Percentiles rank a stretch among this genome's conserved stretches.
phyloP scores from a whole-genome alignment of 768 basidiomycete genomes.

The Suillus luteus region DNA sequence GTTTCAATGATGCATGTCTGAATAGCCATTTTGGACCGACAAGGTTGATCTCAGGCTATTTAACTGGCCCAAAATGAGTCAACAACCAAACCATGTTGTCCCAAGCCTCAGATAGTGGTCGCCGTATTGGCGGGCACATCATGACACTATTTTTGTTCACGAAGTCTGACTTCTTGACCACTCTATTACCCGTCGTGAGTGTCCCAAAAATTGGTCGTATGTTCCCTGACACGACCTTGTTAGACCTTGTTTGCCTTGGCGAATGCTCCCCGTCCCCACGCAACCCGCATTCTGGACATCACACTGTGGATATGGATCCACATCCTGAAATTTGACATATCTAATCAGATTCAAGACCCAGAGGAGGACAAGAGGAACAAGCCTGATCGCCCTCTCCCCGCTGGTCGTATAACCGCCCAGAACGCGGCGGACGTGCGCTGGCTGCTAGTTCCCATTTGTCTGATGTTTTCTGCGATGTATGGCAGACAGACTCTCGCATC shows the following conservation, averaged over 20 bases:
- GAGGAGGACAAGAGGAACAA: slow-evolving; percentile 41
- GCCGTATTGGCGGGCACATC: slow-evolving; percentile 15
- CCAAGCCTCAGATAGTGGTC: slow-evolving; percentile 1
- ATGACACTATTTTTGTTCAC: slow-evolving; percentile 13
- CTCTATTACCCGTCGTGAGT: slow-evolving; percentile 13
- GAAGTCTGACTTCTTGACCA: slow-evolving; percentile 13
- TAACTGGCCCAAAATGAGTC: neutral
- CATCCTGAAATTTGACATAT: slow-evolving; percentile 38
- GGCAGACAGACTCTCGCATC: slow-evolving; percentile 27
- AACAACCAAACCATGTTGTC: slow-evolving; percentile 1
- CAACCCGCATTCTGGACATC: slow-evolving; percentile 19
- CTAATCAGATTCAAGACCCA: slow-evolving; percentile 37
- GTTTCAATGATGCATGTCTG: neutral
- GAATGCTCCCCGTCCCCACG: slow-evolving; percentile 21
- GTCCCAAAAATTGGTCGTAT: neutral
- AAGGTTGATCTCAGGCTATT: neutral
- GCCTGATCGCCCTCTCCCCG: slow-evolving; percentile 40
- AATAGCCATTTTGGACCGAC: neutral
- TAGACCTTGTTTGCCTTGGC: slow-evolving; percentile 30
- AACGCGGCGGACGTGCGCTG: slow-evolving; percentile 35
- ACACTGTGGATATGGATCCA: slow-evolving; percentile 43
- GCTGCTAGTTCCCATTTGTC: slow-evolving; percentile 29
- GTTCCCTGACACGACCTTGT: neutral
- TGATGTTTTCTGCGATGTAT: slow-evolving; percentile 28
- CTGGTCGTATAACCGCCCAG: slow-evolving; percentile 35